A percentile compares a stretch with the other conserved stretches of the same genome.
Conservation (phyloP, 1,139 yeast species). For the Blastobotrys aristatus region DNA sequence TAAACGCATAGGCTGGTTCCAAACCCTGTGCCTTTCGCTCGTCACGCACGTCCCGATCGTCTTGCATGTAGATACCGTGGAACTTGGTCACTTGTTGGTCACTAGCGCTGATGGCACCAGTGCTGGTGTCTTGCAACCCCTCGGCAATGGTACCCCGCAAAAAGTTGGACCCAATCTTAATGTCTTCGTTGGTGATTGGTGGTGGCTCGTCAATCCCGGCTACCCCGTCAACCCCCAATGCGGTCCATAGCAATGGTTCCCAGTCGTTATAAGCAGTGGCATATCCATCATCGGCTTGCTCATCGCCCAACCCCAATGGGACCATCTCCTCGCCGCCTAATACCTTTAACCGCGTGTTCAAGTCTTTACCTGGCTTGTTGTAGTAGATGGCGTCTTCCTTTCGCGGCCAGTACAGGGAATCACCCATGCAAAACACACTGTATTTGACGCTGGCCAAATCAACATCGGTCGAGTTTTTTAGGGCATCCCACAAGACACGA, state of each 20-base stretch:
- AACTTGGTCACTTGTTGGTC: slow-evolving; percentile 95
- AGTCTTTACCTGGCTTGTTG: slow-evolving; percentile 84
- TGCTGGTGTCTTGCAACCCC: slow-evolving; percentile 72
- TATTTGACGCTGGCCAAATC: slow-evolving; percentile 67
- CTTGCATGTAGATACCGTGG: slow-evolving; percentile 99
- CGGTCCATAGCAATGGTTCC: slow-evolving; percentile 83
- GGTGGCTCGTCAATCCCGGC: slow-evolving; percentile 92
- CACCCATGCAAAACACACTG: slow-evolving; percentile 89
- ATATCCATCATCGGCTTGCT: slow-evolving; percentile 95
- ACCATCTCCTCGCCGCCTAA: slow-evolving; percentile 71
- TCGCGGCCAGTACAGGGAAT: slow-evolving; percentile 95
- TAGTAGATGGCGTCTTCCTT: slow-evolving; percentile 91
- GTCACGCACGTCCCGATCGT: slow-evolving; percentile 93
- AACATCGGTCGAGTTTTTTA: slow-evolving; percentile 63
- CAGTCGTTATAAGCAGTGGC: slow-evolving; percentile 84
- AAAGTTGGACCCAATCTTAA: slow-evolving; percentile 79
- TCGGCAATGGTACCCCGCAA: slow-evolving; percentile 92
- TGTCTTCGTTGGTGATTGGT: slow-evolving; percentile 93
- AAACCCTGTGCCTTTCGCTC: slow-evolving; percentile 86
- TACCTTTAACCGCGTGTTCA: slow-evolving; percentile 56
- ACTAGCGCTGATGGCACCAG: slow-evolving; percentile 89
- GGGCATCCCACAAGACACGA: slow-evolving; percentile 80
- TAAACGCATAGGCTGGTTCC: slow-evolving; percentile 93
- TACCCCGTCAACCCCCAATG: slow-evolving; percentile 78
- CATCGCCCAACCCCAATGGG: slow-evolving; percentile 88